phyloP scores from a whole-genome alignment of 345 rosid species.

The Ailanthus altissimus region DNA sequence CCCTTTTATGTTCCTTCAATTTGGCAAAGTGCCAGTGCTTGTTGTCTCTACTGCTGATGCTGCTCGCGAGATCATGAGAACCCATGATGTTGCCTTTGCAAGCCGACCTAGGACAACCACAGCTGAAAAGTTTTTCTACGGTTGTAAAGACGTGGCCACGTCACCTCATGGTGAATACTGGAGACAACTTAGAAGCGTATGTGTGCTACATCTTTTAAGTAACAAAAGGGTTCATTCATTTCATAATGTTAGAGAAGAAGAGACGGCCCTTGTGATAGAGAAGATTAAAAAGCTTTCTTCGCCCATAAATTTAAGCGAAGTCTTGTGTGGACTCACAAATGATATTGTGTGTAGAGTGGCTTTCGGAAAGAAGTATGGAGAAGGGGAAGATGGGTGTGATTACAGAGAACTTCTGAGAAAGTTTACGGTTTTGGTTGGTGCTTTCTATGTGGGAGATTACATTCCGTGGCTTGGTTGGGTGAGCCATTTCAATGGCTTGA shows the following conservation, averaged over 20 bases:
- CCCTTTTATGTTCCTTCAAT: slow-evolving; percentile 58
- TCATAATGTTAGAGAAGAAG: slow-evolving; percentile 44
- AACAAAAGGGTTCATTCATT: slow-evolving; percentile 49
- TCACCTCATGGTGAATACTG: slow-evolving; percentile 73
- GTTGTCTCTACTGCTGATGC: slow-evolving; percentile 56
- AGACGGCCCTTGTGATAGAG: slow-evolving; percentile 29
- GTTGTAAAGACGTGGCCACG: slow-evolving; percentile 33
- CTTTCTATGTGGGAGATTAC: slow-evolving; percentile 42
- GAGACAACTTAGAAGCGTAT: slow-evolving; percentile 61
- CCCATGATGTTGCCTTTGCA: slow-evolving; percentile 53
- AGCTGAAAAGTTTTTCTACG: slow-evolving; percentile 34
- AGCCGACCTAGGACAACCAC: slow-evolving; percentile 38
- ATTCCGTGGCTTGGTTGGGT: slow-evolving; percentile 36
- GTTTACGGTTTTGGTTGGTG: slow-evolving; percentile 37
- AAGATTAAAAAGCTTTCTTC: slow-evolving; percentile 26
- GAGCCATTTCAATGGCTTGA: slow-evolving; percentile 18
- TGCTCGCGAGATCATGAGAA: slow-evolving; percentile 51
- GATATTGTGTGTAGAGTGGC: slow-evolving; percentile 49
- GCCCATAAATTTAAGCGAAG: slow-evolving; percentile 42
- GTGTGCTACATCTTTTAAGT: slow-evolving; percentile 51
- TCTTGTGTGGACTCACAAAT: slow-evolving; percentile 29
- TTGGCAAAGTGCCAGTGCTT: slow-evolving; percentile 46
- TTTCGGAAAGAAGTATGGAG: slow-evolving; percentile 52
- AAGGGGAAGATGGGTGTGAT: slow-evolving; percentile 29
- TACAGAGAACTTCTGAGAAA: slow-evolving; percentile 32